Conservation (phyloP, 78 protist species). For the Chrysochromulina tobinii region DNA sequence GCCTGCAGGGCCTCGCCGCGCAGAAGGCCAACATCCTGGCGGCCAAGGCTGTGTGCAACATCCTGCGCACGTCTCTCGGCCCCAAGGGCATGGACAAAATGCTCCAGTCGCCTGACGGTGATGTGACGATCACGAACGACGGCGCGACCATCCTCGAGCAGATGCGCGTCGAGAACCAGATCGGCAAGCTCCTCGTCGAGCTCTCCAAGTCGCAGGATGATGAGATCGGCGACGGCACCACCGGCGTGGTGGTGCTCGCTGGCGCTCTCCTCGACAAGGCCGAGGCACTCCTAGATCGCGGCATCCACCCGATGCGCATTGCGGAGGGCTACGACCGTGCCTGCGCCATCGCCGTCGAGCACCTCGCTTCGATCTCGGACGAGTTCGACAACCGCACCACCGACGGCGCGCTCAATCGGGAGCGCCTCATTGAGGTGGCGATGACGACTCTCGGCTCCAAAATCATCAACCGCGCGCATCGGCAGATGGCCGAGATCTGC, state of each 20-base stretch:
- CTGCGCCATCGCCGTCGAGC: constrained; percentile 64
- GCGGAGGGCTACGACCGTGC: constrained; percentile 88
- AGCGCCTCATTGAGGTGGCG: constrained; percentile 87
- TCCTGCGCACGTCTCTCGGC: constrained; percentile 93
- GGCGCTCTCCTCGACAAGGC: constrained; percentile 98
- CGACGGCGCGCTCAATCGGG: background rate
- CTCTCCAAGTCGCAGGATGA: constrained; percentile 96
- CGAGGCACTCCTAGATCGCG: constrained; percentile 87
- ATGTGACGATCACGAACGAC: constrained; percentile 96
- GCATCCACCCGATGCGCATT: constrained; percentile 96
- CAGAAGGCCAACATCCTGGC: constrained; percentile 76
- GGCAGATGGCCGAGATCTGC: constrained; percentile 90
- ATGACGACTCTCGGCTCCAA: constrained; percentile 89
- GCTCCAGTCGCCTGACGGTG: constrained; percentile 95
- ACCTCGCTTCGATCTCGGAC: constrained; percentile 72
- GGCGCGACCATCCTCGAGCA: constrained; percentile 97
- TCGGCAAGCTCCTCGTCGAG: constrained; percentile 97
- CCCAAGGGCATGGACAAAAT: constrained; percentile 94
- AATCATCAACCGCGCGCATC: constrained; percentile 81
- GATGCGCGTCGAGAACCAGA: constrained; percentile 90
- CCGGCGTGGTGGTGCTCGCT: constrained; percentile 99
- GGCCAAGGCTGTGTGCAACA: constrained; percentile 75
- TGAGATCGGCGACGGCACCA: constrained; percentile 99
- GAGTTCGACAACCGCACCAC: constrained; percentile 41
- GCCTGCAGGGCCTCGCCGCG: constrained; percentile 95